Base-by-base conservation (phyloP, 75 land plant genomes). In the Selaginella moellendorffii region DNA sequence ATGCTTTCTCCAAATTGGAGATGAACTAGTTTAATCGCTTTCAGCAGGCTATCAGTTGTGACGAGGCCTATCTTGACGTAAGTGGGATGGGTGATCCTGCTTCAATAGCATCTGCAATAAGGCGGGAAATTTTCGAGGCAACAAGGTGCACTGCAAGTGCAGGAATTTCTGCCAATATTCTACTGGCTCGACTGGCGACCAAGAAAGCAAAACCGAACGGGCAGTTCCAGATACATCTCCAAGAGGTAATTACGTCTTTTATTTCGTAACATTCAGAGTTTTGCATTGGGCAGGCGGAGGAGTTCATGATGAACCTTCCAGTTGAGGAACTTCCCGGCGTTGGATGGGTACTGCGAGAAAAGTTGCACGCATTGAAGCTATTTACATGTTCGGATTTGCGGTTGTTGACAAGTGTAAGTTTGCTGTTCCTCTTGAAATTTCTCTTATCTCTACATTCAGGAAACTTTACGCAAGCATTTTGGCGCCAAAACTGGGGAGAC, bases 111-210 rank as follows among this genome's bases (percentile, higher is more conserved):
- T 74, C 76, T 29, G 62, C 18, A 31, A 84, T 95, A 46, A 78
- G 99, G 54, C 58, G 75, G n/a, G 92, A 95, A 54, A 81, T 95
- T 23, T 70, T 67, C 70, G 82, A 79, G 26, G 58, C 76, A 1
- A 95, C 99, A 25, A 72, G 78, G 54, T 95, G 99, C 69, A 82
- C 97, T 28, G 99, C 97, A 26, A 95, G 99, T 86, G 88, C 82
- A 60, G 99, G 99, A 17, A 84, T 95, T 70, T 80, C 83, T 53
- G 81, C 69, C 25, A 95, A 95, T 67, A 69, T 86, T 74, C 74
- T 95, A 8, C 28, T 95, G 63, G 91, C 99, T 20, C 88, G 99
- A 26, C 74, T 95, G 60, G 99, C 99, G 31, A 95, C 99, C 23
- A 77, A 67, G 68, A 81, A 70, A 63, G 97, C 99, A 2, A 95